These are phyloP conservation scores for Arthrobotrys iridis DNA, from an alignment of 2,329 filamentous ascomycete species.

Conservation along the genomic window DNA sequence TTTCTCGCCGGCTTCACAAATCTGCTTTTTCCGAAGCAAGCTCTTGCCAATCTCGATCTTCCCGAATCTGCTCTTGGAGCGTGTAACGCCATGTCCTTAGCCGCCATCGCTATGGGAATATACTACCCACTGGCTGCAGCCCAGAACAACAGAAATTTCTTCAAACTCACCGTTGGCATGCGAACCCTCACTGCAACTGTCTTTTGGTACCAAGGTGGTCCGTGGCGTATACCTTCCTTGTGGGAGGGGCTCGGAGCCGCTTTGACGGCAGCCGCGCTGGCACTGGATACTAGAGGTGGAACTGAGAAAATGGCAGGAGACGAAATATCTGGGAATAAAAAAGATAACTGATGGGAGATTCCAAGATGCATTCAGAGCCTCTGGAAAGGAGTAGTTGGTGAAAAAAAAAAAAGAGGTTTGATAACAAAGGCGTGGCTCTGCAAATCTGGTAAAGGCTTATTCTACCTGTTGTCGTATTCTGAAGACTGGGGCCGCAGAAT, in stretches of 20 bases:
- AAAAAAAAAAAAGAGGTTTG: not conserved
- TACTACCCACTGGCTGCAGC: slow-evolving; percentile 60
- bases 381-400: not conserved
- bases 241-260: slow-evolving; percentile 59
- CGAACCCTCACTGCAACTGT: slow-evolving; percentile 58
- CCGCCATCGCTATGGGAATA: slow-evolving; percentile 60
- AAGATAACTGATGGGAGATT: not conserved
- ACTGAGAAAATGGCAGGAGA: not conserved
- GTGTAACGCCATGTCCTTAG: slow-evolving; percentile 56
- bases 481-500: not conserved
- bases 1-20: slow-evolving; percentile 55
- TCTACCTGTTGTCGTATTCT: not conserved
- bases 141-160: slow-evolving; percentile 60
- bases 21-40: slow-evolving; percentile 36
- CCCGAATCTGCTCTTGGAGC: slow-evolving; percentile 54
- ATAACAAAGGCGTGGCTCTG: not conserved
- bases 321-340: not conserved
- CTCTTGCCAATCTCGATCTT: slow-evolving; percentile 50
- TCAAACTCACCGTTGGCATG: slow-evolving; percentile 60
- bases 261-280: slow-evolving; percentile 50
- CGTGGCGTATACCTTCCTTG: slow-evolving; percentile 57
- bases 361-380: not conserved
- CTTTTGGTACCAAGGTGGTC: slow-evolving; percentile 58
- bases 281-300: not conserved
- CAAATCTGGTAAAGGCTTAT: not conserved